phyloP scores from a whole-genome alignment of 768 basidiomycete genomes.

The Tricholoma saponaceum region DNA sequence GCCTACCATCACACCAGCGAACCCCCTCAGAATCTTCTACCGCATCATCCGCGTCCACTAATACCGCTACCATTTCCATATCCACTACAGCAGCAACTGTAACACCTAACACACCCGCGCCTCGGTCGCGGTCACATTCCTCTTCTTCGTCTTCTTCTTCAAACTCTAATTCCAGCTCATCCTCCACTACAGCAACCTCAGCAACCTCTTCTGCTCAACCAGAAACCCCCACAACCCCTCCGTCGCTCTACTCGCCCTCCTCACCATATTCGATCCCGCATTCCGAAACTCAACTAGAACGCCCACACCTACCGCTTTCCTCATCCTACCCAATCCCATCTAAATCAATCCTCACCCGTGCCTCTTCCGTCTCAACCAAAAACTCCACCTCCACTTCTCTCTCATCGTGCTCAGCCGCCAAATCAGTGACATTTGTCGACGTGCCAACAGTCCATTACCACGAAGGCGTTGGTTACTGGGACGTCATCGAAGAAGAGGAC shows the following conservation, averaged over 20 bases:
- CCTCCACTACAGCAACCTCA: slow-evolving; percentile 5
- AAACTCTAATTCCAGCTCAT: slow-evolving; percentile 7
- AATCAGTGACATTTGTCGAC: slow-evolving; percentile 71
- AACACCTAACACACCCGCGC: neutral
- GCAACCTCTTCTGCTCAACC: slow-evolving; percentile 17
- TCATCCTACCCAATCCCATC: slow-evolving; percentile 32
- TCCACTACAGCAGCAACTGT: slow-evolving; percentile 6
- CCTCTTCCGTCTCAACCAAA: slow-evolving; percentile 39
- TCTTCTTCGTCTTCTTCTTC: slow-evolving; percentile 12
- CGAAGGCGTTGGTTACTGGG: slow-evolving; percentile 1
- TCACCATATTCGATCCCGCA: slow-evolving; percentile 23
- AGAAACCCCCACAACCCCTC: slow-evolving; percentile 16
- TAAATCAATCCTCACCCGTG: slow-evolving; percentile 58
- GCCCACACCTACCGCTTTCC: slow-evolving; percentile 21
- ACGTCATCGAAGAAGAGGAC: slow-evolving; percentile 12
- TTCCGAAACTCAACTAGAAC: slow-evolving; percentile 24
- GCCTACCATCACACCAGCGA: neutral
- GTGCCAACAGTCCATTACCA: slow-evolving; percentile 56
- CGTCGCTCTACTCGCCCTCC: slow-evolving; percentile 4
- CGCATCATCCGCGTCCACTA: slow-evolving; percentile 8
- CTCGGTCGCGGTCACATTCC: slow-evolving; percentile 8
- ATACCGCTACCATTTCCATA: slow-evolving; percentile 13
- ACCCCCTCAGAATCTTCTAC: slow-evolving; percentile 31
- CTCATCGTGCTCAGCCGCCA: slow-evolving; percentile 24
- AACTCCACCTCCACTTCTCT: slow-evolving; percentile 5